Evolutionary conservation across 73 alveolate species (phyloP), one percentile per base, ranked within the genome.

Genomic region (Symbiodinium pilosum): DNA sequence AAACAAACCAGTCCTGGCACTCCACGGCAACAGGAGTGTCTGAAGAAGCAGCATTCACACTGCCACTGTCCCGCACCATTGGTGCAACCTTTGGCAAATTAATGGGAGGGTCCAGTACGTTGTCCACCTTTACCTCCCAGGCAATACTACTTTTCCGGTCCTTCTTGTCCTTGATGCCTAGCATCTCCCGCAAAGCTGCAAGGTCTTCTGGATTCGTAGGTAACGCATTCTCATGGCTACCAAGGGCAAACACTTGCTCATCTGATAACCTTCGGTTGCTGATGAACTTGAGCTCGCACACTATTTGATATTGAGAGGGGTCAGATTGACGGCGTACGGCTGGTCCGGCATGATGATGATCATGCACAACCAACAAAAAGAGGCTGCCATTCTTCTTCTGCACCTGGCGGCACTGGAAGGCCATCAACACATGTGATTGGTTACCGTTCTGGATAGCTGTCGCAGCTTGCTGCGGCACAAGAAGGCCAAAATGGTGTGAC

Each of bases 111-210:
- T n/a, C n/a, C n/a, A n/a, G n/a, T n/a, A n/a, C n/a, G n/a, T n/a
- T n/a, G n/a, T n/a, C n/a, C n/a, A 84, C 92, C 20, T 42, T 84
- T 41, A 42, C 34, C 44, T 84, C 71, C 92, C 92, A 84, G 30
- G 43, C 26, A 7, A 43, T 24, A 26, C 14, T 42, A 3, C 26
- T 14, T 71, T 84, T 84, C 92, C 3, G 2, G n/a, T 40, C 59
- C 4, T 39, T 14, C 68, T 14, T 42, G n/a, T 36, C 56, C 59
- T 20, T 34, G 16, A 39, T 40, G 43, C 41, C 92, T 36, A 81
- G 39, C 38, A 21, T 47, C 41, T 39, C 8, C 43, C 30, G 5
- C 28, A 43, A 12, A 6, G 39, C 21, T 1, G 36, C 43, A 2
- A 84, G 92, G 30, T 84, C 92, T 3, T 26, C 43, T 1, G 28